Conservation (phyloP, 2,329 filamentous ascomycete genomes). For the Pyrenophora tritici-repentis region DNA sequence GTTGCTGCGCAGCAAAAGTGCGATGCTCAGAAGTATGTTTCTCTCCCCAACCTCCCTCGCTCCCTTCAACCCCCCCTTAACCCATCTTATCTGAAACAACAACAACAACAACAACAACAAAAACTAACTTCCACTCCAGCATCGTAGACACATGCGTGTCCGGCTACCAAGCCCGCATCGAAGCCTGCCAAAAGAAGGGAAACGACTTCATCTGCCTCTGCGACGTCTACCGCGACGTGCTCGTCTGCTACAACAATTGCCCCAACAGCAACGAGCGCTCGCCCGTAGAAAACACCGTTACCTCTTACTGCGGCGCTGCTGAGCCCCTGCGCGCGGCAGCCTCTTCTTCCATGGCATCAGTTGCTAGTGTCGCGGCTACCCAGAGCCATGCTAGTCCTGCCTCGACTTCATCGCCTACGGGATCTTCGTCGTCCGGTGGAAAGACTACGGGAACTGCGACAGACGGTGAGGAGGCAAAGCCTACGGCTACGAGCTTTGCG, state of each 20-base stretch:
- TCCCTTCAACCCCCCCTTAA: no score
- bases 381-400: slow-evolving; percentile 15
- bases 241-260: slow-evolving; percentile 69
- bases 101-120: background rate
- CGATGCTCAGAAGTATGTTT: slow-evolving; percentile 48
- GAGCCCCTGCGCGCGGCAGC: slow-evolving; percentile 38
- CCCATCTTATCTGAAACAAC: background rate
- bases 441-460: background rate
- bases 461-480: slow-evolving; percentile 2
- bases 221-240: slow-evolving; percentile 57
- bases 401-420: slow-evolving; percentile 1
- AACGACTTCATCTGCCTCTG: slow-evolving; percentile 65
- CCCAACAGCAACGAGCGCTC: slow-evolving; percentile 52
- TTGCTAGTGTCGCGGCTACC: slow-evolving; percentile 28
- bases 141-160: slow-evolving; percentile 58
- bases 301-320: slow-evolving; percentile 50
- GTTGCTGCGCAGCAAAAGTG: slow-evolving; percentile 48
- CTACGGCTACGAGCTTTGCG: slow-evolving; percentile 16
- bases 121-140: slow-evolving; percentile 36
- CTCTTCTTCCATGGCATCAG: slow-evolving; percentile 21
- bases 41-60: no score
- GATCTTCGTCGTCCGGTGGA: background rate
- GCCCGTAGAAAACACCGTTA: slow-evolving; percentile 44
- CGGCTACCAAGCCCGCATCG: slow-evolving; percentile 49
- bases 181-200: slow-evolving; percentile 45